Percentiles rank a stretch among this genome's conserved stretches.
phyloP scores from a whole-genome alignment of 129 eudicot genomes.

The Artemisia tridentata region DNA sequence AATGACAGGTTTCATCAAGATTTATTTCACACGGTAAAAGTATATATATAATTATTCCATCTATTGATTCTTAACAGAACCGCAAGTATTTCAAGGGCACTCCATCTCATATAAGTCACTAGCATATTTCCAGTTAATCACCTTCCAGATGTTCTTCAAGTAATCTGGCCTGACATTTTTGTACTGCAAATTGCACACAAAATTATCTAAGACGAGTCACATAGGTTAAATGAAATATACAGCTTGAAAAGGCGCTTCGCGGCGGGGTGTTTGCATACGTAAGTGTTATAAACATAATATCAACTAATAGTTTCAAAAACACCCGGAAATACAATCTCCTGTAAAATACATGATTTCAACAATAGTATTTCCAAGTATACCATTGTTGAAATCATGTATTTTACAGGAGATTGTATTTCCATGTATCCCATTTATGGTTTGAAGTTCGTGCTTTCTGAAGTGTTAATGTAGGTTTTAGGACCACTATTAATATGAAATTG shows the following conservation, averaged over 20 bases:
- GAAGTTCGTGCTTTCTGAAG: too few species aligned
- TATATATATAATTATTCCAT: neutral
- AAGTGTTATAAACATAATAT: too few species aligned
- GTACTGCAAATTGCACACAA: constrained; percentile 54
- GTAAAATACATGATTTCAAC: constrained; percentile 2
- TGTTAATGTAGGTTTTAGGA: too few species aligned
- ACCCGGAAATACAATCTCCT: constrained; percentile 15
- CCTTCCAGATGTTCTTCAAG: constrained; percentile 86
- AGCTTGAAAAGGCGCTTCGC: too few species aligned
- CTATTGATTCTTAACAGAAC: neutral
- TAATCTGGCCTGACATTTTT: constrained; percentile 85
- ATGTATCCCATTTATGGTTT: too few species aligned
- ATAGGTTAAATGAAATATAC: neutral
- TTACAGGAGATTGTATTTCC: too few species aligned
- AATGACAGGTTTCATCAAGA: neutral
- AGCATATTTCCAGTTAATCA: constrained; percentile 83
- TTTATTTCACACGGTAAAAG: neutral
- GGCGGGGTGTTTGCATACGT: too few species aligned
- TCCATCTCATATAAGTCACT: constrained; percentile 55
- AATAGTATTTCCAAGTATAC: too few species aligned
- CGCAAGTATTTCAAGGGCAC: constrained; percentile 40
- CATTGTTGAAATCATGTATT: too few species aligned
- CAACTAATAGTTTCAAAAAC: too few species aligned
- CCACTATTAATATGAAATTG: too few species aligned
- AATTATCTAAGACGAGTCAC: constrained; percentile 1